Evolutionary conservation across 768 basidiomycete genomes (phyloP), one percentile per base, ranked within the genome.

Genomic region (Crepidotus variabilis): DNA sequence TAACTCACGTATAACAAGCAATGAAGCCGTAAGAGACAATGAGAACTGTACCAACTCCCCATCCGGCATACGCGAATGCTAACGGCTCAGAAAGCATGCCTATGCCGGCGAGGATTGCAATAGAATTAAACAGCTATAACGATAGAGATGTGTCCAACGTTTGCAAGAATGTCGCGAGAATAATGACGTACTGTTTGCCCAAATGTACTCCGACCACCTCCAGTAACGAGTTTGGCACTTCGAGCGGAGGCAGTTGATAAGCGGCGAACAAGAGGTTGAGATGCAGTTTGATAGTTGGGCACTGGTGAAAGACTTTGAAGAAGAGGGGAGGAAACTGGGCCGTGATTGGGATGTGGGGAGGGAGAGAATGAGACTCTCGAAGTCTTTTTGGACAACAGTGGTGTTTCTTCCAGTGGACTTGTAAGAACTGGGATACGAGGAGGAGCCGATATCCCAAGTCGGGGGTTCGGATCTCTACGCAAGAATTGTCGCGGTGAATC

Each of bases 51-150:
- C 96, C 95, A 35, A 79, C 75, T 16, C 87, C 72, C 95, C 95
- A 98, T 2, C 95, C 96, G 1, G 92, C 83, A 63, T 92, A 92
- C 0, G 94, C 85, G 64, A 97, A 96, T 0, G 95, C 95, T 22
- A 97, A 77, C 0, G 94, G 92, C 66, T 92, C 87, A 11, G 92
- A 92, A 16, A 95, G 78, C 78, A 96, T 87, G 3, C 94, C 94
- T 59, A 95, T 87, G 6, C 94, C 94, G 18, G 94, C 76, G 10
- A 96, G 74, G 33, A 94, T 89, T 13, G 92, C 92, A 32, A 87
- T 89, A 9, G 87, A 87, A 63, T 95, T 95, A 71, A 94, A 94
- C n/a, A 96, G 71, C 92, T 92, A 52, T 51, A 56, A 34, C 52
- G 7, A 43, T 35, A 52, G 18, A 23, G 48, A 22, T 36, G 52